Base-by-base conservation (phyloP, 306 rosid species). In the Rosa chinensis region DNA sequence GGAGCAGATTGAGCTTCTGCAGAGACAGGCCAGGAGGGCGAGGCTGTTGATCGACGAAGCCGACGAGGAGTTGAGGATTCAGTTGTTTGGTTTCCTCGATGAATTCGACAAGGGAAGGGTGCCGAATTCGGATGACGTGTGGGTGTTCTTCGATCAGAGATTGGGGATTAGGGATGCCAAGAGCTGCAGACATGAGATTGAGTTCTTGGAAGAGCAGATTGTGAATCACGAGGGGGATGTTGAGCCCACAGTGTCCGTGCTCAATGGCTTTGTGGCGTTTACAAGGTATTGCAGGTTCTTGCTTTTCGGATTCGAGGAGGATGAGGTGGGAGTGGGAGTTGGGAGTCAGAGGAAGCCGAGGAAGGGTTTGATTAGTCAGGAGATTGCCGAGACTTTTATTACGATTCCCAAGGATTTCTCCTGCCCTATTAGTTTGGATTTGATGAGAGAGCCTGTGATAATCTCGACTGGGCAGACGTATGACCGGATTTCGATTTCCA, bases 171-270 rank as follows among this genome's bases (percentile, higher is more conserved):
- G 64, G 70, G 86, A 85, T 58, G 93, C 99, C 0, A 85, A 78
- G 82, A 86, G 90, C 78, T 94, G 95, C 64, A 86, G 97, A 43
- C 52, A 20, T 47, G 99, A 94, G 81, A 87, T 92, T 79, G 99
- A 92, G 86, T 90, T 83, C 42, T 80, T 94, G 90, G 99, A 92
- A 81, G 99, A 94, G 85, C 99, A 91, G 88, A 94, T 94, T 86
- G 91, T 91, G 43, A 94, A 92, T 72, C 92, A 92, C 10, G 97
- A 94, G 59, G 99, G 97, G 17, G 97, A 94, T 70, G 77, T 91
- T 68, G 99, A 94, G 80, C 99, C 97, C 0, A 85, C 92, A 0
- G 85, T 86, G 71, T 82, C 97, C 4, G 93, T 91, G 73, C 91
- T 94, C 25, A 91, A 92, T 63, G 97, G 99, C 49, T 92, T 94